Base-by-base conservation (phyloP, 2,329 filamentous ascomycete genomes). In the Aspergillus unguis region DNA sequence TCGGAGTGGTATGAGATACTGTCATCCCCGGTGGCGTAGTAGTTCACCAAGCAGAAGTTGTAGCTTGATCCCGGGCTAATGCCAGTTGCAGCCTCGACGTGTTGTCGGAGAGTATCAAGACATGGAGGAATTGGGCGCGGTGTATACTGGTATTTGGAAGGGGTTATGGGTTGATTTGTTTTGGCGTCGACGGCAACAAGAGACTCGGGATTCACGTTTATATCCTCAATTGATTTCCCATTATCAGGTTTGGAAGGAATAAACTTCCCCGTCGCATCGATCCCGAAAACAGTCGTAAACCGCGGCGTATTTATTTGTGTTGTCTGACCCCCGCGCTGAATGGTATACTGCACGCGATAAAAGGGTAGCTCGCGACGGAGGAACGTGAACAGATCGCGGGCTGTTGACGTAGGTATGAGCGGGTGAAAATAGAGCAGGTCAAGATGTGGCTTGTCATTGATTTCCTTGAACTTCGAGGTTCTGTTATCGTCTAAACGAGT, bases 31-130 rank as follows among this genome's bases (percentile, higher is more conserved):
- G 81, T 82, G n/a, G 85, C 85, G 65, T 92, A 92, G 72, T 92
- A 92, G 64, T 92, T 92, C 4, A 92, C 86, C 1, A 92, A 78
- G 54, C 85, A 88, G 66, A 92, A 90, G 65, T 92, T 92, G 71
- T 87, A 92, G 1, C 65, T 78, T 62, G 82, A 44, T 17, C 17
- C 17, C 1, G 17, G 17, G 3, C 43, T 38, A 32, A 52, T 81
- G n/a, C 78, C 79, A 0, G 86, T 88, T 0, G 82, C 81, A 4
- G 78, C 76, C 68, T 92, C 86, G 1, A 86, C 84, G 7, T 83
- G 77, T 32, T 69, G 72, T 7, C 84, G 80, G 6, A 92, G 77
- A 5, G 77, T 69, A 36, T 88, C 81, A 0, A 92, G 78, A 61
- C 87, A 90, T 50, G 80, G 71, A 0, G 88, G 88, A 1, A 92